A percentile compares a stretch with the other conserved stretches of the same genome.
phyloP scores from a whole-genome alignment of 1,284 basidiomycete genomes.

The Jaminaea rosea region DNA sequence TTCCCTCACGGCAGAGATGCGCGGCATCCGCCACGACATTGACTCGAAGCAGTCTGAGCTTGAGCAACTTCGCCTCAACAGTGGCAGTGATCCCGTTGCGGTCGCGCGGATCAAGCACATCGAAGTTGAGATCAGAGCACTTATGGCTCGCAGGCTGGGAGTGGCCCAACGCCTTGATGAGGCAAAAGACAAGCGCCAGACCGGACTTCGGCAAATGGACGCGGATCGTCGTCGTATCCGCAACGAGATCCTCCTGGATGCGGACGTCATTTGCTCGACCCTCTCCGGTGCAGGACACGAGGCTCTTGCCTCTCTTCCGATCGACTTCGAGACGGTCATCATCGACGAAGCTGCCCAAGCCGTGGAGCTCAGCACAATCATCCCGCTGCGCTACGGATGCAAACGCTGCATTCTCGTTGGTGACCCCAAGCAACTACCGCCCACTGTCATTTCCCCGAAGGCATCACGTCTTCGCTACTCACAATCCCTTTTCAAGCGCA shows the following conservation, averaged over 20 bases:
- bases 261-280: constrained; percentile 89
- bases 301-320: constrained; percentile 58
- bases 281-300: constrained; percentile 81
- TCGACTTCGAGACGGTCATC: constrained; percentile 90
- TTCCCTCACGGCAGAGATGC: constrained; percentile 18
- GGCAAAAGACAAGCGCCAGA: constrained; percentile 31
- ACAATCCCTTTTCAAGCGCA: constrained; percentile 82
- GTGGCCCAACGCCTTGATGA: constrained; percentile 33
- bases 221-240: constrained; percentile 28
- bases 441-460: constrained; percentile 84
- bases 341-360: constrained; percentile 98
- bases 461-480: constrained; percentile 75
- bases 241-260: constrained; percentile 48
- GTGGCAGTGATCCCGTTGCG: not conserved
- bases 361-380: constrained; percentile 89
- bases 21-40: constrained; percentile 22
- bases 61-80: constrained; percentile 3
- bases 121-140: constrained; percentile 23
- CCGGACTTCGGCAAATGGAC: constrained; percentile 24
- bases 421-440: constrained; percentile 93
- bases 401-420: constrained; percentile 87
- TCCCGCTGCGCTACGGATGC: constrained; percentile 83
- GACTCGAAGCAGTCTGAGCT: constrained; percentile 30
- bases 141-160: constrained; percentile 20
- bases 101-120: constrained; percentile 14